Base-by-base conservation (phyloP, 441 rosid species). In the Raphanus hybrid region DNA sequence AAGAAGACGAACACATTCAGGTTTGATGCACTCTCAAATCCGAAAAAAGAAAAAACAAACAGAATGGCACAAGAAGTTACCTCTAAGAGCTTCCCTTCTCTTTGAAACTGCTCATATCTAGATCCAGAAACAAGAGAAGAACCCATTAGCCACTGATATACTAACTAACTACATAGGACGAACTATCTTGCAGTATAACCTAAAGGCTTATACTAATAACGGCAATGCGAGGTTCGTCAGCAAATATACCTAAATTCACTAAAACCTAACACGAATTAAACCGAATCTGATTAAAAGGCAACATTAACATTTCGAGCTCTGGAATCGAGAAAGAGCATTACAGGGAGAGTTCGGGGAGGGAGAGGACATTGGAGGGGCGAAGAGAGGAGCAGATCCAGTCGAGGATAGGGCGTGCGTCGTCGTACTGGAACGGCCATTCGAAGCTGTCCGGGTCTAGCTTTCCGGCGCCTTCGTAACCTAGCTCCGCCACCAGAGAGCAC, bases 361-460 rank as follows among this genome's bases (percentile, higher is more conserved):
- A 93, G 79, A 93, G 98, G 84, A 95, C 96, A 82, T 93, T 95
- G 74, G 99, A 90, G 27, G 94, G 86, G n/a, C 97, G 93, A 82
- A 95, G 98, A 84, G 93, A 90, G 80, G 96, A 91, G 86, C 98
- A 94, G 96, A 91, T 95, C 99, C 99, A 96, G 26, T 93, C 94
- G 72, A 96, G 98, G 64, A 96, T 85, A 57, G 95, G 86, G 69
- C 96, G 92, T 5, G 97, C 95, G 74, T 92, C 99, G 71, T 92
- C 99, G 84, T 91, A 96, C 76, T 96, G 98, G 77, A 96, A 93
- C 2, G 99, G 98, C 99, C 99, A 96, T 71, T 91, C 97, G 84
- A 93, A 95, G 85, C 98, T 93, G 76, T 91, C 95, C 0, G 92
- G 91, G 73, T 91, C 98, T 70, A 95, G 85, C 52, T 87, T 71